Conservation (phyloP, 352 stramenopile species). For the Phytophthora hybrid region DNA sequence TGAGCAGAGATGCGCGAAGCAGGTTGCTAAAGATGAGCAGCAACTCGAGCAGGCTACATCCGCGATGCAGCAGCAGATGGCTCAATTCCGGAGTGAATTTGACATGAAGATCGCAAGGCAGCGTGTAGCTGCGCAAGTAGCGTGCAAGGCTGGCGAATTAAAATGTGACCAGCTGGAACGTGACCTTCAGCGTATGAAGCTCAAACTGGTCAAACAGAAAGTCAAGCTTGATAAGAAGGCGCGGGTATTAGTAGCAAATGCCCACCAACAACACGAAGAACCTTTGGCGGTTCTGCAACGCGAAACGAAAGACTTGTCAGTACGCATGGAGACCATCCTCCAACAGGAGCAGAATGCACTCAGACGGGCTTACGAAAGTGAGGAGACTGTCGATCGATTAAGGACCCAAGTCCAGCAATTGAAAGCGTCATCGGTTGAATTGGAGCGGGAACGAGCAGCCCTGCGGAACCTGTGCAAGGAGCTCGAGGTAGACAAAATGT, state of each 20-base stretch:
- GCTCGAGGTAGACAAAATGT: slow-evolving; percentile 35
- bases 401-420: slow-evolving; percentile 31
- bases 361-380: slow-evolving; percentile 22
- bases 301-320: slow-evolving; percentile 29
- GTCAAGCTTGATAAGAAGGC: slow-evolving; percentile 66
- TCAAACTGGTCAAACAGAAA: slow-evolving; percentile 54
- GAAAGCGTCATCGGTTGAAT: slow-evolving; percentile 1
- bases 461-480: slow-evolving; percentile 25
- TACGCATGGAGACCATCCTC: slow-evolving; percentile 23
- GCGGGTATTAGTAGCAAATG: slow-evolving; percentile 40
- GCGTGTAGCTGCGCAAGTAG: slow-evolving; percentile 41
- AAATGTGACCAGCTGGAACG: slow-evolving; percentile 37
- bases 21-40: slow-evolving; percentile 30
- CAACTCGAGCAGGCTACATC: slow-evolving; percentile 40
- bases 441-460: slow-evolving; percentile 31
- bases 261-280: slow-evolving; percentile 32
- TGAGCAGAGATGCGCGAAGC: slow-evolving; percentile 18
- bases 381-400: slow-evolving; percentile 30
- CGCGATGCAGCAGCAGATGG: slow-evolving; percentile 49
- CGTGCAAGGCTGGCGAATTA: slow-evolving; percentile 39
- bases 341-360: slow-evolving; percentile 27
- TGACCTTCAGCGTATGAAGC: slow-evolving; percentile 29
- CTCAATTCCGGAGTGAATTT: slow-evolving; percentile 35
- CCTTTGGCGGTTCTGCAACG: slow-evolving; percentile 23
- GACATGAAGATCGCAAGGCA: slow-evolving; percentile 37